These are phyloP conservation scores for Abortiporus biennis DNA, from an alignment of 1,284 basidiomycete species.

Conservation along the genomic window DNA sequence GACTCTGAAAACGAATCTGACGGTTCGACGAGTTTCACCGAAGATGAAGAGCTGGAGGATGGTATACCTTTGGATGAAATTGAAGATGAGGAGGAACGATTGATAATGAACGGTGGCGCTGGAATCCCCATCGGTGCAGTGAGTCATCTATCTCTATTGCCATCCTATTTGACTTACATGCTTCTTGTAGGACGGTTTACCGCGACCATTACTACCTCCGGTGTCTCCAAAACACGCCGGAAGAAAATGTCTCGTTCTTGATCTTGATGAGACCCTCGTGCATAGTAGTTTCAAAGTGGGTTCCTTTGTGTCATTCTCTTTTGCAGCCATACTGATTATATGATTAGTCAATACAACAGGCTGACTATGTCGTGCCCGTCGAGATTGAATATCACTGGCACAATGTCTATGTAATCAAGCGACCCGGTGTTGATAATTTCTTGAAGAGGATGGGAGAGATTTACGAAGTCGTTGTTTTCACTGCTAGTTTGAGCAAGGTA, in stretches of 20 bases:
- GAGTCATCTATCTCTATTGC: constrained; percentile 24
- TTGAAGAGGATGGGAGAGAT: constrained; percentile 96
- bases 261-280: constrained; percentile 93
- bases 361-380: constrained; percentile 98
- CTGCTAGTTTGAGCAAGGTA: constrained; percentile 94
- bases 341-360: constrained; percentile 83
- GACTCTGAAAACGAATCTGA: constrained; percentile 35
- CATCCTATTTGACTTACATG: constrained; percentile 1
- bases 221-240: constrained; percentile 71
- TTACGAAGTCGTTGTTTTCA: constrained; percentile 98
- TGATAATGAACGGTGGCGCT: constrained; percentile 77
- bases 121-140: constrained; percentile 79
- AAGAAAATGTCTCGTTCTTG: constrained; percentile 90
- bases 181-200: constrained; percentile 67
- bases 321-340: constrained; percentile 4
- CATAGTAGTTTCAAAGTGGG: constrained; percentile 89
- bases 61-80: constrained; percentile 37
- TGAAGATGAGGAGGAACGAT: constrained; percentile 73
- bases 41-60: constrained; percentile 46
- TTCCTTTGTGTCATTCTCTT: constrained; percentile 1
- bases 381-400: constrained; percentile 98
- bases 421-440: constrained; percentile 96
- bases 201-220: constrained; percentile 78
- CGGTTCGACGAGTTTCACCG: constrained; percentile 34
- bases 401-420: constrained; percentile 98